A percentile compares a stretch with the other conserved stretches of the same genome.
phyloP scores from a whole-genome alignment of 495 filamentous ascomycete species.

The Neurospora africana region DNA sequence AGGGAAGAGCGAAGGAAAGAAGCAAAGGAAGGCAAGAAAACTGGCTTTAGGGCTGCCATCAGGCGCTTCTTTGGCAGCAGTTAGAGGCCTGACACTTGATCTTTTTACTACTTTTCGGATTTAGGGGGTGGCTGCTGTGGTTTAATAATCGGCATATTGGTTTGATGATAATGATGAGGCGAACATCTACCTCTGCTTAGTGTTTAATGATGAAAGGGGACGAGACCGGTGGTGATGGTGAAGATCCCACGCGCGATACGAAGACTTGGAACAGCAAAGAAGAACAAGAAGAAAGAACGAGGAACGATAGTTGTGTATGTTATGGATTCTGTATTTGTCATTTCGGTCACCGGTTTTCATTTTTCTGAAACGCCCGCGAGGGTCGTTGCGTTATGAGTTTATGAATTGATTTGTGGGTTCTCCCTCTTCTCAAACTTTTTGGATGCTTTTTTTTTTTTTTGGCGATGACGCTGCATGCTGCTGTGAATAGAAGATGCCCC shows the following conservation, averaged over 20 bases:
- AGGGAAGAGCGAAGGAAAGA: conserved; percentile 31
- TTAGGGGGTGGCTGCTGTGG: background rate
- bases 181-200: background rate
- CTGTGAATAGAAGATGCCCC: no score
- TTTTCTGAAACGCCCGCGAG: background rate
- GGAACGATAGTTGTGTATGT: background rate
- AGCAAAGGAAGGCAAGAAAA: conserved; percentile 72
- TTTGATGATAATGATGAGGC: background rate
- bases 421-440: background rate
- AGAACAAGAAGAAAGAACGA: background rate
- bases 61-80: conserved; percentile 21
- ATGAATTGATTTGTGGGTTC: background rate
- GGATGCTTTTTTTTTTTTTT: no score
- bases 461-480: background rate
- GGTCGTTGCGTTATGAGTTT: background rate
- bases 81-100: background rate
- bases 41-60: conserved; percentile 58
- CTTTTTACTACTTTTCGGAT: background rate
- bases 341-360: background rate
- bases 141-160: background rate
- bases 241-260: background rate
- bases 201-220: background rate
- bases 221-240: background rate
- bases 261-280: background rate
- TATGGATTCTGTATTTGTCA: background rate